A percentile compares a stretch with the other conserved stretches of the same genome.
phyloP scores from a whole-genome alignment of 371 early-diverging fungal genomes.

The Cokeromyces recurvatus region DNA sequence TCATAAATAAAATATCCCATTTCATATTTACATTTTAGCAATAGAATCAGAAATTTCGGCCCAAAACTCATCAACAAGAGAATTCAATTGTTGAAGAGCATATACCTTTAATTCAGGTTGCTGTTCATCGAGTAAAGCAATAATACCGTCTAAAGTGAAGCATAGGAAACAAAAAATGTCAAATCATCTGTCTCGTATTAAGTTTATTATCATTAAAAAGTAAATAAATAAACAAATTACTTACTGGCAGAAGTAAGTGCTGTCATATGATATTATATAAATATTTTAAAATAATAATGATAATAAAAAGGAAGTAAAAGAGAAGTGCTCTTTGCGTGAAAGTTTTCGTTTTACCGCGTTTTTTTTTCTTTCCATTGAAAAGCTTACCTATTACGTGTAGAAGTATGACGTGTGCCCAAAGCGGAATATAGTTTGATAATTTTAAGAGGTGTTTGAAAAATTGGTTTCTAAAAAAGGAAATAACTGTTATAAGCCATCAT shows the following conservation, averaged over 20 bases:
- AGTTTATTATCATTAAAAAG: background rate
- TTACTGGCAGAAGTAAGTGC: slow-evolving; percentile 48
- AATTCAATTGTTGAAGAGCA: slow-evolving; percentile 85
- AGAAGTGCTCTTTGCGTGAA: background rate
- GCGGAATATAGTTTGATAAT: too few relatives aligned
- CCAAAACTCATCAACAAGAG: slow-evolving; percentile 93
- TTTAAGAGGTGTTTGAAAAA: too few relatives aligned
- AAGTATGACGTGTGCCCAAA: too few relatives aligned
- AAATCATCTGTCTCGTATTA: too few relatives aligned
- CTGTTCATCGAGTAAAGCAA: slow-evolving; percentile 91
- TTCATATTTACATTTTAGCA: slow-evolving; percentile 74
- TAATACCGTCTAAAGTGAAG: slow-evolving; percentile 70
- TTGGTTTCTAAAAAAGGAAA: too few relatives aligned
- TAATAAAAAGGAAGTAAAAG: slow-evolving; percentile 5
- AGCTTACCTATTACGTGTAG: too few relatives aligned
- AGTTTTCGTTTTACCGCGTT: too few relatives aligned
- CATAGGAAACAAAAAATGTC: too few relatives aligned
- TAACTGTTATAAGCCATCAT: too few relatives aligned
- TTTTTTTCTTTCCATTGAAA: background rate
- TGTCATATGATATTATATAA: slow-evolving; percentile 22
- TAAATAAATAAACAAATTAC: slow-evolving; percentile 4
- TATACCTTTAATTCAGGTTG: slow-evolving; percentile 87
- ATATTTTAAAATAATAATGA: slow-evolving; percentile 1
- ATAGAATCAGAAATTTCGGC: slow-evolving; percentile 94
- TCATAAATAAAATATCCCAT: too few relatives aligned